Percentiles rank a stretch among this genome's conserved stretches.
Conservation (phyloP, 2,329 filamentous ascomycete species). For the Pseudogymnoascus sp. region DNA sequence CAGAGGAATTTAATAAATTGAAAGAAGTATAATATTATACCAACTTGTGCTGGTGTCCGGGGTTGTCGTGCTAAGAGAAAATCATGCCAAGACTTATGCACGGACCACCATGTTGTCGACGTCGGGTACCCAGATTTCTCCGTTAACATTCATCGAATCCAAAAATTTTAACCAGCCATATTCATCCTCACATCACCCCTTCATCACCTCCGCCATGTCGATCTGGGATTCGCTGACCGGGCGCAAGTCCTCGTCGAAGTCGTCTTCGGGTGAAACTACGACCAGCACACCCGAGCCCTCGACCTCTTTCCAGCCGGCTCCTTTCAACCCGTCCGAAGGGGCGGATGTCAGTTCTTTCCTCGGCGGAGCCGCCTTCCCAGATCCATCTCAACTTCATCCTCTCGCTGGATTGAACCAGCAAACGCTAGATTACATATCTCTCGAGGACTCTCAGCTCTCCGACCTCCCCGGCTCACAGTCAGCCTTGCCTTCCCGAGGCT, state of each 20-base stretch:
- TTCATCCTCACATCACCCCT: constrained; percentile 13
- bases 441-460: constrained; percentile 86
- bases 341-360: constrained; percentile 86
- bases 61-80: constrained; percentile 9
- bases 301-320: constrained; percentile 45
- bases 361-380: constrained; percentile 67
- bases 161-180: constrained; percentile 21
- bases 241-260: constrained; percentile 31
- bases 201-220: constrained; percentile 28
- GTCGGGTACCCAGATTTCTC: constrained; percentile 13
- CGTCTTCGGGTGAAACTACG: constrained; percentile 15
- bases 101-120: neutral
- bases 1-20: neutral
- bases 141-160: constrained; percentile 4
- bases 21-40: constrained; percentile 2
- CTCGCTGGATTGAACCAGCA: constrained; percentile 90
- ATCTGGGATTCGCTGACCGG: constrained; percentile 36
- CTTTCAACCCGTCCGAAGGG: constrained; percentile 66
- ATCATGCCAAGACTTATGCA: constrained; percentile 1
- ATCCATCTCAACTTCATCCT: constrained; percentile 84
- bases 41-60: neutral
- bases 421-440: constrained; percentile 85
- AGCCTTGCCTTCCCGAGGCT: constrained; percentile 87
- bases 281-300: constrained; percentile 21
- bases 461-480: constrained; percentile 81